Conservation (phyloP, 2,329 filamentous ascomycete genomes). For the Peltaster fructicola region DNA sequence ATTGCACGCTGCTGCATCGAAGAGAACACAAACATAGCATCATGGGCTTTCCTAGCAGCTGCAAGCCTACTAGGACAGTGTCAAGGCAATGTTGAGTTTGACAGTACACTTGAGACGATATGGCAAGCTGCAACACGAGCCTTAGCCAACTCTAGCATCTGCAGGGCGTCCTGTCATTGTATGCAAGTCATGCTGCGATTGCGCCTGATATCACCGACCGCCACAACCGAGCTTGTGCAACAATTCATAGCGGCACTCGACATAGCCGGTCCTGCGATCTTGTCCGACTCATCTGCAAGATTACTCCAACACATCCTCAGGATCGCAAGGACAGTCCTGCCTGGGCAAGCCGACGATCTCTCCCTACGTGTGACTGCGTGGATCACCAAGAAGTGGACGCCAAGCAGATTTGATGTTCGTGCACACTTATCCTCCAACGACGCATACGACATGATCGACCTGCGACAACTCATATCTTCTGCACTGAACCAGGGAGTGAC, state of each 20-base stretch:
- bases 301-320: slow-evolving; percentile 56
- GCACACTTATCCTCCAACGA: slow-evolving; percentile 48
- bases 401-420: slow-evolving; percentile 43
- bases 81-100: no score
- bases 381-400: slow-evolving; percentile 67
- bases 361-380: slow-evolving; percentile 61
- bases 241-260: slow-evolving; percentile 60
- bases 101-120: slow-evolving; percentile 47
- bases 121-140: slow-evolving; percentile 61
- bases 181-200: slow-evolving; percentile 50
- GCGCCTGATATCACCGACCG: slow-evolving; percentile 48
- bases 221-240: slow-evolving; percentile 51
- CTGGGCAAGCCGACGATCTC: slow-evolving; percentile 48
- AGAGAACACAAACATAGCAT: slow-evolving; percentile 48
- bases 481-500: slow-evolving; percentile 41
- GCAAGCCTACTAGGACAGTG: no score
- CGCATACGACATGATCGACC: slow-evolving; percentile 43
- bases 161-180: slow-evolving; percentile 59
- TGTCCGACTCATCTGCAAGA: slow-evolving; percentile 63
- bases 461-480: slow-evolving; percentile 50
- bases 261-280: slow-evolving; percentile 57
- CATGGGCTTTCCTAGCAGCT: slow-evolving; percentile 74
- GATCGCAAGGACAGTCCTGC: slow-evolving; percentile 47
- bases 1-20: slow-evolving; percentile 39
- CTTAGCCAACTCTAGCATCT: slow-evolving; percentile 51